Percentiles rank a stretch among this genome's conserved stretches.
These are phyloP conservation scores for Sclerotinia minor DNA, from an alignment of 2,329 filamentous ascomycete species.

Conservation along the genomic window DNA sequence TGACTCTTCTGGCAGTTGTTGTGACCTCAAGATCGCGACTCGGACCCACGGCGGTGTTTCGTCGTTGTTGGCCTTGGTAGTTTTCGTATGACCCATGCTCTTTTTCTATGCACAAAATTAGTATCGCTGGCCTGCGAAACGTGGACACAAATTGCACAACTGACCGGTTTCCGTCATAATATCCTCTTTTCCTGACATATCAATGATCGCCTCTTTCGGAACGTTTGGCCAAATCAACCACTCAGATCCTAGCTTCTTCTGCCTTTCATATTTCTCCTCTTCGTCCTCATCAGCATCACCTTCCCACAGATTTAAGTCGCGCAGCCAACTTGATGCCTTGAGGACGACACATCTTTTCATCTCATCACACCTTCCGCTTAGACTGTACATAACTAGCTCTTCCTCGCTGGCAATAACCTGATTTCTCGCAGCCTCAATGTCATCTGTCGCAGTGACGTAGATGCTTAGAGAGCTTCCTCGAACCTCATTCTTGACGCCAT, in stretches of 20 bases:
- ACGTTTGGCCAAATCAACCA: slow-evolving; percentile 15
- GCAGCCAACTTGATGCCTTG: background rate
- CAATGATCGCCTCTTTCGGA: background rate
- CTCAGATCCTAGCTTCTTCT: background rate
- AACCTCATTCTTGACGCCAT: background rate
- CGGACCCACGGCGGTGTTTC: background rate
- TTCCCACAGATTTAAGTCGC: background rate
- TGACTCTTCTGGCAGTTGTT: background rate
- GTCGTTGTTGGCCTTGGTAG: background rate
- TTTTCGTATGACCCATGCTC: background rate
- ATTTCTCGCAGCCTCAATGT: background rate
- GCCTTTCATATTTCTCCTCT: background rate
- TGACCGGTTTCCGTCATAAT: background rate
- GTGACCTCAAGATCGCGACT: background rate
- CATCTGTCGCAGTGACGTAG: background rate
- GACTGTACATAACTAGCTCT: background rate
- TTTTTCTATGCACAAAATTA: background rate
- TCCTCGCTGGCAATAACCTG: background rate
- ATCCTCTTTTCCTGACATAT: background rate
- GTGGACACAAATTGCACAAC: accelerated
- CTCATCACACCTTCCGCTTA: background rate
- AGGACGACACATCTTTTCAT: background rate
- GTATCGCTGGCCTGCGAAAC: background rate
- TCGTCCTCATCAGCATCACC: background rate
- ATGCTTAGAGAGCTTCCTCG: background rate